phyloP scores from a whole-genome alignment of 1,284 basidiomycete genomes.

The Apiotrichum laibachii region DNA sequence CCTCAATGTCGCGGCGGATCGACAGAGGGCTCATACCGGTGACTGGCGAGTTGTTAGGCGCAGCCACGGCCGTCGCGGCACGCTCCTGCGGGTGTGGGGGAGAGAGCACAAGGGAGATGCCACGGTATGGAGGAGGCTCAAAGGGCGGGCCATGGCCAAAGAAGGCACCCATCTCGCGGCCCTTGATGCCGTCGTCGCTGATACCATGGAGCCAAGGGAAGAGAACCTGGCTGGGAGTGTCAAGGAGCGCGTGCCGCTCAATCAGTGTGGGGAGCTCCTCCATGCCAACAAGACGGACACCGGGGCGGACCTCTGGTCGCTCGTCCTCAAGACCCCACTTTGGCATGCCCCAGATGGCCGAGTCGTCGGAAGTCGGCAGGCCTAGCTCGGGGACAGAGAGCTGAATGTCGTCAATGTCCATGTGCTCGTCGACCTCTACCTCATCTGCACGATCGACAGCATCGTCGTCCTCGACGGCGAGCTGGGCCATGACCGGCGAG shows the following conservation, averaged over 20 bases:
- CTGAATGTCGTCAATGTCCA: constrained; percentile 28
- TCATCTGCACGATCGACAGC: constrained; percentile 4
- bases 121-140: constrained; percentile 49
- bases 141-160: constrained; percentile 48
- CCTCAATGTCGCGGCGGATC: neutral
- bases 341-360: constrained; percentile 46
- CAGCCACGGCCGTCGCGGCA: neutral
- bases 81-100: constrained; percentile 39
- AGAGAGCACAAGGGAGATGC: constrained; percentile 41
- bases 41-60: constrained; percentile 11
- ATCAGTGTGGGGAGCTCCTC: constrained; percentile 45
- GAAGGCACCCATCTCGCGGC: constrained; percentile 47
- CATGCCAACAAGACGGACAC: constrained; percentile 44
- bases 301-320: constrained; percentile 41
- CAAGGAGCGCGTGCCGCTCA: constrained; percentile 43
- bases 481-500: too few species aligned
- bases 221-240: constrained; percentile 47
- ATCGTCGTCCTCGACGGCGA: neutral
- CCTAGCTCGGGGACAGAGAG: constrained; percentile 19
- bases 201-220: constrained; percentile 53
- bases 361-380: constrained; percentile 20
- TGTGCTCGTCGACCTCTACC: constrained; percentile 13
- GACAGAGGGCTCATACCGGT: neutral
- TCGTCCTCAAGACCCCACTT: constrained; percentile 48
- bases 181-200: constrained; percentile 47